phyloP scores from a whole-genome alignment of 352 stramenopile genomes.

The Phytophthora niederhauseri region DNA sequence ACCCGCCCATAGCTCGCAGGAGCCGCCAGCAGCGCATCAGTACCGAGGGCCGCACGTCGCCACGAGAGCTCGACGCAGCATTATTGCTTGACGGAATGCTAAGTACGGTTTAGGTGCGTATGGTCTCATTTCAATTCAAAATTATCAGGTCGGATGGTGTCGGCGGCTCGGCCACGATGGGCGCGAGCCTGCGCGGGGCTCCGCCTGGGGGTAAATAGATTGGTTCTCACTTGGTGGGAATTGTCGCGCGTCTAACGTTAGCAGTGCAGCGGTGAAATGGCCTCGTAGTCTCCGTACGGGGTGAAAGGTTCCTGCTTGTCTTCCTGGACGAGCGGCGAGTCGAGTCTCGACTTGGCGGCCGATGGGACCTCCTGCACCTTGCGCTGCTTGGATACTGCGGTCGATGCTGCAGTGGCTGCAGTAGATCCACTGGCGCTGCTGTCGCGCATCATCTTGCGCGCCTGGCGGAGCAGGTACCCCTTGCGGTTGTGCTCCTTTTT shows the following conservation, averaged over 20 bases:
- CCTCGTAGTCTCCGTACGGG: conserved; percentile 15
- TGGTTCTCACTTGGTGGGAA: conserved; percentile 27
- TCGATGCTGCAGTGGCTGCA: neutral
- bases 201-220: conserved; percentile 41
- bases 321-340: conserved; percentile 10
- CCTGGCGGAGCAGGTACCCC: conserved; percentile 69
- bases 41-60: conserved; percentile 30
- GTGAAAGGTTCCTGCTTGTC: conserved; percentile 13
- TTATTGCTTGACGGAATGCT: conserved; percentile 3
- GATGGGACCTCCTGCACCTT: conserved; percentile 5
- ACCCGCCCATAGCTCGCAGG: neutral
- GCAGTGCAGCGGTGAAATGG: conserved; percentile 23
- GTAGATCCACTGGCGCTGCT: conserved; percentile 5
- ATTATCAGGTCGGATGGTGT: conserved; percentile 15
- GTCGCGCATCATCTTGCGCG: conserved; percentile 52
- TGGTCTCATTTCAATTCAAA: conserved; percentile 17
- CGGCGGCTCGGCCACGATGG: neutral
- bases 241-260: conserved; percentile 6
- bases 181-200: neutral
- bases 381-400: conserved; percentile 10
- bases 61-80: conserved; percentile 27
- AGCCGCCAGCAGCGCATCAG: conserved; percentile 5
- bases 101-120: conserved; percentile 26
- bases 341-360: conserved; percentile 14
- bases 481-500: conserved; percentile 86